These are phyloP conservation scores for Cerioporus squamosus DNA, from an alignment of 1,284 basidiomycete species.

Conservation along the genomic window DNA sequence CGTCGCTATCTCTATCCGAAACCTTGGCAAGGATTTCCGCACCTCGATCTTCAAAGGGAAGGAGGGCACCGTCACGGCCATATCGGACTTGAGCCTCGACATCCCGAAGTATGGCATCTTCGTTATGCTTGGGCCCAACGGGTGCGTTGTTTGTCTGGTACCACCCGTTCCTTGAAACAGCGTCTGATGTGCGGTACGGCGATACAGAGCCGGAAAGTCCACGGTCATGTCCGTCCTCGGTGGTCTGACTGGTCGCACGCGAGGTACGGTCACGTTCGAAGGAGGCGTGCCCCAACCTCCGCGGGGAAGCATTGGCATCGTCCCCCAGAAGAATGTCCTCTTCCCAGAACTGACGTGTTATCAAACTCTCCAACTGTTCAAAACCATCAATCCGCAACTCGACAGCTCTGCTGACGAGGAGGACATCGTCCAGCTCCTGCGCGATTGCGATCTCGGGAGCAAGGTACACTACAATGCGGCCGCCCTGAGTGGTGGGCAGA, in stretches of 20 bases:
- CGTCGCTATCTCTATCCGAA: constrained; percentile 60
- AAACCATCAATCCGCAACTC: constrained; percentile 68
- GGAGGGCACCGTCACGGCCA: constrained; percentile 54
- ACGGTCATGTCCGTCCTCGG: constrained; percentile 71
- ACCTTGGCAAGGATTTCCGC: constrained; percentile 60
- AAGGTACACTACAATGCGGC: constrained; percentile 70
- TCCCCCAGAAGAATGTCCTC: constrained; percentile 82
- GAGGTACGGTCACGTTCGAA: constrained; percentile 67
- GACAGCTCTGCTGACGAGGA: constrained; percentile 40
- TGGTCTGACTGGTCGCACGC: constrained; percentile 58
- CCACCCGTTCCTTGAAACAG: not conserved
- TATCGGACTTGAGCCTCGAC: constrained; percentile 63
- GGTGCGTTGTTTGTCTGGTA: constrained; percentile 41
- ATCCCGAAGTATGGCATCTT: constrained; percentile 74
- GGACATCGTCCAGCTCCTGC: constrained; percentile 64
- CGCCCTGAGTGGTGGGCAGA: constrained; percentile 80
- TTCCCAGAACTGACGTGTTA: constrained; percentile 77
- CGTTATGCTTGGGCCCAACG: constrained; percentile 75
- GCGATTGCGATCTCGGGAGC: constrained; percentile 70
- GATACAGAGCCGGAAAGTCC: constrained; percentile 72
- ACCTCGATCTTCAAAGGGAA: constrained; percentile 42
- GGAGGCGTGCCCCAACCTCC: constrained; percentile 54
- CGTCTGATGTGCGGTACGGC: not conserved
- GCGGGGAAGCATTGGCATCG: constrained; percentile 71
- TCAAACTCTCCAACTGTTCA: constrained; percentile 77